phyloP scores from a whole-genome alignment of 1,284 basidiomycete species.

The Rhodotorula sp. region DNA sequence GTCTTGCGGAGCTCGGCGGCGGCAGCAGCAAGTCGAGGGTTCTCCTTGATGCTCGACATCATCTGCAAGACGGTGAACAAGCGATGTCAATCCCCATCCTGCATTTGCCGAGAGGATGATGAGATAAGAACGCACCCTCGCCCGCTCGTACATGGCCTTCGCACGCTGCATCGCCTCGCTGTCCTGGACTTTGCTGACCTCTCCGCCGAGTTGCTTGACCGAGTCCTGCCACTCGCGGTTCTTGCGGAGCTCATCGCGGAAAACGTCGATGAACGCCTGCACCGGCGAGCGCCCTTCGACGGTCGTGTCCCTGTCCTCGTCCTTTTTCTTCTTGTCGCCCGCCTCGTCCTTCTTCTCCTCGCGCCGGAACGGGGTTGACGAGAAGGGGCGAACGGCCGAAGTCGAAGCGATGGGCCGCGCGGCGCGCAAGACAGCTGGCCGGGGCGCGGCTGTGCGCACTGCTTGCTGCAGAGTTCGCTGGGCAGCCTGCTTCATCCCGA shows the following conservation, averaged over 20 bases:
- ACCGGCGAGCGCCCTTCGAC: conserved; percentile 67
- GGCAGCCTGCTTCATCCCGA: too few species aligned
- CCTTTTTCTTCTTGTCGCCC: conserved; percentile 28
- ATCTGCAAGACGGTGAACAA: conserved; percentile 57
- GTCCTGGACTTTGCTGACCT: conserved; percentile 95
- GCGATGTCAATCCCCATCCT: not conserved
- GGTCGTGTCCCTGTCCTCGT: conserved; percentile 37
- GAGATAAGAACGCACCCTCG: conserved; percentile 64
- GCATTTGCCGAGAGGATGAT: not conserved
- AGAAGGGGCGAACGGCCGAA: not conserved
- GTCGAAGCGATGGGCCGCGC: not conserved
- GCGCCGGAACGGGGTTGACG: not conserved
- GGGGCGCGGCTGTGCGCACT: too few species aligned
- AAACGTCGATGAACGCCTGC: conserved; percentile 90
- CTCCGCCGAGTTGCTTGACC: conserved; percentile 93
- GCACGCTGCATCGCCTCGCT: conserved; percentile 94
- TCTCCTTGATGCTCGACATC: conserved; percentile 92
- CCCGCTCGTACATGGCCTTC: conserved; percentile 85
- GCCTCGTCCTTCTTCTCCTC: conserved; percentile 20
- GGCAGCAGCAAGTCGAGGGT: conserved; percentile 83
- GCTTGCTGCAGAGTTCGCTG: too few species aligned
- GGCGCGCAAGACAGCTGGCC: too few species aligned
- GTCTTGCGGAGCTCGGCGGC: conserved; percentile 85
- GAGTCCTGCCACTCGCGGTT: conserved; percentile 93
- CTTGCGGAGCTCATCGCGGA: conserved; percentile 88